Percentiles rank a stretch among this genome's conserved stretches.
These are phyloP conservation scores for Teunomyces lycoperdinae DNA, from an alignment of 805 yeast genomes.

Conservation along the genomic window DNA sequence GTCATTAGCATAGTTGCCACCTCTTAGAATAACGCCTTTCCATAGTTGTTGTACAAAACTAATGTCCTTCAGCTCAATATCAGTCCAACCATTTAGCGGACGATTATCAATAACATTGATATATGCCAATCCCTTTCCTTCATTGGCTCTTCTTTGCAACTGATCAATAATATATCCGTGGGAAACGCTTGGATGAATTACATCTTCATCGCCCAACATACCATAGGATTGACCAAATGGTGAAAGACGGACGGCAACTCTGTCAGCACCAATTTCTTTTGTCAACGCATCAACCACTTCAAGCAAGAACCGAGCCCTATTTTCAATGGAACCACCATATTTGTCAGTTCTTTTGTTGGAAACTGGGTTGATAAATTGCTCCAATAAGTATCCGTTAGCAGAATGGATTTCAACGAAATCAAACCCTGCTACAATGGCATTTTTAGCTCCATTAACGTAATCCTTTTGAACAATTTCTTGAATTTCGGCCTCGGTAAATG, in stretches of 20 bases:
- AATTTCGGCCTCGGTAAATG: slow-evolving; percentile 21
- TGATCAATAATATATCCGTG: slow-evolving; percentile 41
- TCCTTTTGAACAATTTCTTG: slow-evolving; percentile 15
- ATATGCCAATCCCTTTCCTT: slow-evolving; percentile 23
- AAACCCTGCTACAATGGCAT: slow-evolving; percentile 32
- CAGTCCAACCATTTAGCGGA: neutral
- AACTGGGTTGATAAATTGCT: slow-evolving; percentile 36
- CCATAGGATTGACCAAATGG: slow-evolving; percentile 39
- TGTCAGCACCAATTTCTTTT: slow-evolving; percentile 51
- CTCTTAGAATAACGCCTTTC: slow-evolving; percentile 29
- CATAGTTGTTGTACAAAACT: slow-evolving; percentile 26
- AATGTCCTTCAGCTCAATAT: slow-evolving; percentile 15
- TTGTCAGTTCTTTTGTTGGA: slow-evolving; percentile 39
- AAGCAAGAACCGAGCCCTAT: slow-evolving; percentile 36
- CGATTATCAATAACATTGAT: slow-evolving; percentile 38
- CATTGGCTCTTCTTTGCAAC: slow-evolving; percentile 34
- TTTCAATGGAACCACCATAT: slow-evolving; percentile 46
- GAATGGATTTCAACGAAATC: slow-evolving; percentile 42
- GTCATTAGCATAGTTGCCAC: slow-evolving; percentile 22
- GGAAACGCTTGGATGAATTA: slow-evolving; percentile 34
- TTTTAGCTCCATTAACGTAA: slow-evolving; percentile 25
- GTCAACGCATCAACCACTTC: slow-evolving; percentile 53
- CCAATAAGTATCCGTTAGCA: slow-evolving; percentile 41
- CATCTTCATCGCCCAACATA: slow-evolving; percentile 29
- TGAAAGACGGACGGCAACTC: slow-evolving; percentile 47